Conservation (phyloP, 2,329 filamentous ascomycete genomes). For the Teratosphaeria viscida region DNA sequence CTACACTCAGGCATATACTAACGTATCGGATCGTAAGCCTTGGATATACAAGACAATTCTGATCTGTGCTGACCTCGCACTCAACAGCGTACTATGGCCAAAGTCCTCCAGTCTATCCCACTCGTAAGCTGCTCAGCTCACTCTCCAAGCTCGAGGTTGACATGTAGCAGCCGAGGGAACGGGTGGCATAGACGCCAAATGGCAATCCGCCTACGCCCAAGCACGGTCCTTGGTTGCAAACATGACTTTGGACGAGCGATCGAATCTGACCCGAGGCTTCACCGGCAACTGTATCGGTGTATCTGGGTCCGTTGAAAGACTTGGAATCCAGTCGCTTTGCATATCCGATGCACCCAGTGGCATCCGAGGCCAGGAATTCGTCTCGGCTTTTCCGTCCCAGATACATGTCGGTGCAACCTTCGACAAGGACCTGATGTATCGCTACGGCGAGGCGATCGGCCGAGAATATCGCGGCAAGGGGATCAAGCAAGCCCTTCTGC, state of each 20-base stretch:
- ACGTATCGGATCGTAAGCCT: not conserved
- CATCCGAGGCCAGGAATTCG: conserved; percentile 60
- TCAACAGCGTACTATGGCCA: conserved; percentile 7
- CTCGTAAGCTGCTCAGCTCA: conserved; percentile 11
- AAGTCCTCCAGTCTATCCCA: conserved; percentile 19
- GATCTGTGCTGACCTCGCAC: not conserved
- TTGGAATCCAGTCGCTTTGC: conserved; percentile 54
- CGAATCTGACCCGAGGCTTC: conserved; percentile 23
- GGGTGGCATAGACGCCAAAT: conserved; percentile 14
- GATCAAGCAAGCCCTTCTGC: conserved; percentile 43
- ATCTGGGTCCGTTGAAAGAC: conserved; percentile 58
- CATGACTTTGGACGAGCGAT: conserved; percentile 26
- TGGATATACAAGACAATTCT: not conserved
- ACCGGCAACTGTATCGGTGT: conserved; percentile 55
- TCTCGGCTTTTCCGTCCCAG: conserved; percentile 69
- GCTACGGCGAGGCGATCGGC: conserved; percentile 43
- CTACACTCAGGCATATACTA: not conserved
- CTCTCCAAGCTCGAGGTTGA: not conserved
- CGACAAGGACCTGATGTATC: conserved; percentile 44
- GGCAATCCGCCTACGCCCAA: conserved; percentile 21
- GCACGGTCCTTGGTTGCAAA: conserved; percentile 22
- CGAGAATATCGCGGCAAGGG: conserved; percentile 26
- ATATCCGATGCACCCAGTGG: conserved; percentile 33
- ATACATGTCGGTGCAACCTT: conserved; percentile 47
- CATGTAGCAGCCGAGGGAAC: conserved; percentile 7